phyloP scores from a whole-genome alignment of 1,284 basidiomycete genomes.

The Cystobasidiaceae sp. region DNA sequence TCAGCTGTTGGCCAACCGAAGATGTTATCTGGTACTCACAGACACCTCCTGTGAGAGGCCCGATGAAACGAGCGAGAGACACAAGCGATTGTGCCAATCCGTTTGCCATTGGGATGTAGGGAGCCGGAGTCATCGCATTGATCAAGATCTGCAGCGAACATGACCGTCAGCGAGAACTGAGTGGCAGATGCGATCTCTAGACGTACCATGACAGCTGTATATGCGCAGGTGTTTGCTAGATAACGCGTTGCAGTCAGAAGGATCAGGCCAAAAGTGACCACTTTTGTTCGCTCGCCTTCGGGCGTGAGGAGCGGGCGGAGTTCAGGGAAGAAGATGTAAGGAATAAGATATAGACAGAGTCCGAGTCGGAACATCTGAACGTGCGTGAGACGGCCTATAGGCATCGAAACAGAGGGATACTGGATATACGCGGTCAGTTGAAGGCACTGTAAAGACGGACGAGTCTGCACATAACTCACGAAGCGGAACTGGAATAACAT shows the following conservation, averaged over 20 bases:
- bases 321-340: conserved; percentile 36
- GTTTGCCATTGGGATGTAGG: conserved; percentile 49
- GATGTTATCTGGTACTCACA: conserved; percentile 16
- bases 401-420: conserved; percentile 41
- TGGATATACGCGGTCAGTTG: neutral
- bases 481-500: conserved; percentile 42
- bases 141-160: conserved; percentile 37
- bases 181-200: neutral
- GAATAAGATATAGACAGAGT: conserved; percentile 39
- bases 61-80: conserved; percentile 48
- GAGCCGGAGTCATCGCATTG: conserved; percentile 49
- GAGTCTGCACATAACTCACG: neutral
- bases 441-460: no score
- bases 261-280: conserved; percentile 41
- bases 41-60: conserved; percentile 41
- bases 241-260: conserved; percentile 37
- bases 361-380: conserved; percentile 40
- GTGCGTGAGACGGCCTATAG: conserved; percentile 37
- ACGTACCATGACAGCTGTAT: conserved; percentile 40
- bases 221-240: conserved; percentile 38
- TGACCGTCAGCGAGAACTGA: neutral
- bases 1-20: no score
- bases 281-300: conserved; percentile 29
- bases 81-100: conserved; percentile 49
- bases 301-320: conserved; percentile 37